Evolutionary conservation across 441 rosid species (phyloP).

Genomic region (Gossypium aridum): DNA sequence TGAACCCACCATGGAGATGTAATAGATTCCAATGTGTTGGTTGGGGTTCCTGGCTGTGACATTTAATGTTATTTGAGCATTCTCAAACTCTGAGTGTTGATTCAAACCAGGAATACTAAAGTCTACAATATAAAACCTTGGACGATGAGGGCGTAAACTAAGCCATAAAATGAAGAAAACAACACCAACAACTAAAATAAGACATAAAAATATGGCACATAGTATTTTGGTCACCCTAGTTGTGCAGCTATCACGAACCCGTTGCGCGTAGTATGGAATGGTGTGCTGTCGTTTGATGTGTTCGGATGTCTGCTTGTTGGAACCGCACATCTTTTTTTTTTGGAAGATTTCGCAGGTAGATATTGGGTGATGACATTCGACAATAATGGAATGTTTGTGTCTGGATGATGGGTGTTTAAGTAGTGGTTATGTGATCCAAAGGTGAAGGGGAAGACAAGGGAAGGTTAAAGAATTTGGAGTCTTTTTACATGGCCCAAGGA

Average conservation of each 20-base stretch:
- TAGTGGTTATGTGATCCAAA: constrained; percentile 16
- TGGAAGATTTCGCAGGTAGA: background rate
- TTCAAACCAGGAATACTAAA: constrained; percentile 52
- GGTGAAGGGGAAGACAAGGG: constrained; percentile 14
- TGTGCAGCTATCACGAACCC: constrained; percentile 64
- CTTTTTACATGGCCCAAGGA: constrained; percentile 31
- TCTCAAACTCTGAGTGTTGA: constrained; percentile 55
- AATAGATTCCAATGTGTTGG: constrained; percentile 56
- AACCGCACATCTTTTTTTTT: constrained; percentile 19
- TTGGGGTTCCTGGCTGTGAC: constrained; percentile 65
- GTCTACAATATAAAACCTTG: constrained; percentile 45
- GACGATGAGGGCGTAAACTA: constrained; percentile 84
- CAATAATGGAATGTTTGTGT: background rate
- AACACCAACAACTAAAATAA: constrained; percentile 47
- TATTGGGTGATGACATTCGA: background rate
- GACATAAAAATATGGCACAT: constrained; percentile 45
- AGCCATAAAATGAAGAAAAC: constrained; percentile 69
- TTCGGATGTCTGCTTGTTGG: constrained; percentile 19
- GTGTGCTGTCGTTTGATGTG: constrained; percentile 35
- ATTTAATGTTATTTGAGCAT: constrained; percentile 50
- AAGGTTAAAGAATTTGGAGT: constrained; percentile 23
- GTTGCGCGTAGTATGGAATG: constrained; percentile 47
- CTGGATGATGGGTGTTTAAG: background rate
- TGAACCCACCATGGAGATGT: constrained; percentile 39
- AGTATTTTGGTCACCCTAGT: constrained; percentile 47